These are phyloP conservation scores for Pseudocercospora fijiensis DNA, from an alignment of 2,329 filamentous ascomycete genomes.

Conservation along the genomic window DNA sequence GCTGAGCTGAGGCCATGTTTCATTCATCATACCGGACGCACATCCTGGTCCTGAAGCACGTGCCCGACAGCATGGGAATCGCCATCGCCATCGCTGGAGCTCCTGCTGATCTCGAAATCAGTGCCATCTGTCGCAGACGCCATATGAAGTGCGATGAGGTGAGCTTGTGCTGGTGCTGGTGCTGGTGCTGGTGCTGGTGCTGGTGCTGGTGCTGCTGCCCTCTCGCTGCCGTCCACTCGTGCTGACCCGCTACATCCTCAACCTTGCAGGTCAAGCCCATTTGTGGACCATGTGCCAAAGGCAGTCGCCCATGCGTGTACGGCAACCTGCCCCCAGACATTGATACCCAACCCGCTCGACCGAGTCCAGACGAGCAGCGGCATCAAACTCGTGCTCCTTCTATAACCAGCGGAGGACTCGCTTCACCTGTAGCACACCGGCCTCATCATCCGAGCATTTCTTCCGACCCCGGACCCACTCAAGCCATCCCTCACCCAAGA, in stretches of 20 bases:
- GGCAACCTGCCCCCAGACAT: conserved; percentile 17
- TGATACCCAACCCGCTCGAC: not conserved
- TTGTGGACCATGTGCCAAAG: conserved; percentile 48
- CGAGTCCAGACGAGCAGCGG: not conserved
- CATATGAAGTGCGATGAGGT: conserved; percentile 54
- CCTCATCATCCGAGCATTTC: not conserved
- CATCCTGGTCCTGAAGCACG: not conserved
- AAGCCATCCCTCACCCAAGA: not conserved
- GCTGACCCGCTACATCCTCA: not conserved
- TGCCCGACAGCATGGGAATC: too few relatives aligned
- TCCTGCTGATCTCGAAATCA: conserved; percentile 16
- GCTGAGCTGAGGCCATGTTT: not conserved
- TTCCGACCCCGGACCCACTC: not conserved
- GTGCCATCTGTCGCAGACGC: conserved; percentile 37
- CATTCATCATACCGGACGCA: too few relatives aligned
- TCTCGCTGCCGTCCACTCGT: not conserved
- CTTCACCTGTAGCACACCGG: conserved; percentile 7
- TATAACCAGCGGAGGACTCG: not conserved
- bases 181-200: too few relatives aligned
- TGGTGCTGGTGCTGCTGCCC: too few relatives aligned
- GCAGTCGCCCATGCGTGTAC: conserved; percentile 46
- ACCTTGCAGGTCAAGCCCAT: conserved; percentile 38
- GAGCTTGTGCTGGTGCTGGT: too few relatives aligned
- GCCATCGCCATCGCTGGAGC: too few relatives aligned
- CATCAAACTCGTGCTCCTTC: not conserved